Evolutionary conservation across 2,329 filamentous ascomycete genomes (phyloP).

Genomic region (Epicoccum sorghinum): DNA sequence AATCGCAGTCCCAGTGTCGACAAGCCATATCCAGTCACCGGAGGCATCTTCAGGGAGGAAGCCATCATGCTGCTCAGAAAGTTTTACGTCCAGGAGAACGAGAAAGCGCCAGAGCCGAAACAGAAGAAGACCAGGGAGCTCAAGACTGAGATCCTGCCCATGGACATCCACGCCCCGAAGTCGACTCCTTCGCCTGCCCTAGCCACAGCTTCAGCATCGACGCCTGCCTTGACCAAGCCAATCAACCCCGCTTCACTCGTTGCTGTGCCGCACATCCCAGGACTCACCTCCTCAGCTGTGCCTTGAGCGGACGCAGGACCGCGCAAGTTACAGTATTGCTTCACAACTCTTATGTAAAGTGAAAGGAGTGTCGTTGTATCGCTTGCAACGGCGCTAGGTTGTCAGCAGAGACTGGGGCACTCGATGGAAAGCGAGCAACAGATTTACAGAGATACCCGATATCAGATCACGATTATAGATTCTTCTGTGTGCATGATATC

Average conservation of each 20-base stretch:
- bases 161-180: constrained; percentile 49
- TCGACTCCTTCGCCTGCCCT: constrained; percentile 31
- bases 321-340: neutral
- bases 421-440: neutral
- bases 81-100: constrained; percentile 98
- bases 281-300: constrained; percentile 2
- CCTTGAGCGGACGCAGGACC: neutral
- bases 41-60: constrained; percentile 87
- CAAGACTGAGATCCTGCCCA: constrained; percentile 63
- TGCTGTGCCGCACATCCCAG: constrained; percentile 12
- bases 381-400: neutral
- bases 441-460: constrained; percentile 6
- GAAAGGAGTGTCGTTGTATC: neutral
- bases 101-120: constrained; percentile 72
- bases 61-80: constrained; percentile 89
- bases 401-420: neutral
- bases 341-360: neutral
- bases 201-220: constrained; percentile 11
- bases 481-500: neutral
- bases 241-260: neutral
- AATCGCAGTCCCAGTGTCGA: constrained; percentile 69
- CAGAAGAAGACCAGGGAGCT: constrained; percentile 68
- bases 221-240: constrained; percentile 19
- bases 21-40: constrained; percentile 78
- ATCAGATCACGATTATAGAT: constrained; percentile 3